A percentile compares a stretch with the other conserved stretches of the same genome.
Conservation (phyloP, 805 yeast genomes). For the Starmera quercuum region DNA sequence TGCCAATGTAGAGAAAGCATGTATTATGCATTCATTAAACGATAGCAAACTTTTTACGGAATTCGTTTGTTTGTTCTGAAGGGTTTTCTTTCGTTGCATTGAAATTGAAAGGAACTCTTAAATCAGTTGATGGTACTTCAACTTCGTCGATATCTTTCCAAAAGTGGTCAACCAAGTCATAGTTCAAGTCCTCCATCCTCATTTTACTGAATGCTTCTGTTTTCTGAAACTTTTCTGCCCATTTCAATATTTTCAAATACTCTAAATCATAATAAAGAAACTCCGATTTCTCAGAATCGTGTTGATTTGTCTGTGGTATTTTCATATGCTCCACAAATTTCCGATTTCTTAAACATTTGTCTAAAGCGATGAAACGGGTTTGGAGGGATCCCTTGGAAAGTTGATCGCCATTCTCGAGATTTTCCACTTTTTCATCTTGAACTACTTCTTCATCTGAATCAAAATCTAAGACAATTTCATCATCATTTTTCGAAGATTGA, state of each 20-base stretch:
- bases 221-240: constrained; percentile 9
- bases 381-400: constrained; percentile 9
- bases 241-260: constrained; percentile 11
- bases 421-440: constrained; percentile 1
- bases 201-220: constrained; percentile 8
- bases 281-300: constrained; percentile 2
- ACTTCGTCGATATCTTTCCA: constrained; percentile 9
- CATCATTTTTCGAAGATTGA: constrained; percentile 8
- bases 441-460: constrained; percentile 3
- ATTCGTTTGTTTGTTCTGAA: constrained; percentile 6
- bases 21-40: no score
- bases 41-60: constrained; percentile 4
- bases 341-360: constrained; percentile 70
- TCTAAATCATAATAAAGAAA: constrained; percentile 13
- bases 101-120: constrained; percentile 7
- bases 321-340: constrained; percentile 46
- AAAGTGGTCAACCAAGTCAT: constrained; percentile 9
- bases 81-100: constrained; percentile 9
- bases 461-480: constrained; percentile 11
- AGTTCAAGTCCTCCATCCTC: constrained; percentile 6
- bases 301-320: constrained; percentile 27
- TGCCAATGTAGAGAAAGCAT: no score
- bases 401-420: constrained; percentile 2
- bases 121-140: constrained; percentile 2
- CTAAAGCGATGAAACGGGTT: constrained; percentile 68